Percentiles rank a stretch among this genome's conserved stretches.
These are phyloP conservation scores for Sicyos edulis DNA, from an alignment of 306 rosid genomes.

Conservation along the genomic window DNA sequence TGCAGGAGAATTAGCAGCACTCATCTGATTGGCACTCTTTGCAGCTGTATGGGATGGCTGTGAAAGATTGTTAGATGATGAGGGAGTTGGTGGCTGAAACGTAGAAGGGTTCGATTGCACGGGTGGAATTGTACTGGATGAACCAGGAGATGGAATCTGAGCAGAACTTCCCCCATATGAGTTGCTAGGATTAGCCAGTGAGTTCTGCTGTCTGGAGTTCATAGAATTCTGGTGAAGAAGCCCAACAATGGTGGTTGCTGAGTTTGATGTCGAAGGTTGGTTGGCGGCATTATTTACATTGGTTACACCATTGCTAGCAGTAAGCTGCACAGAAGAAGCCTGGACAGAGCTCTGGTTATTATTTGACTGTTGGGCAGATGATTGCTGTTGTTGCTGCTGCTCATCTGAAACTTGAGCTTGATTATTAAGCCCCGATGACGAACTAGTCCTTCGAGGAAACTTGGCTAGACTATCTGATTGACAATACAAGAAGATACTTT, in stretches of 20 bases:
- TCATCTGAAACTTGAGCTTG: slow-evolving; percentile 52
- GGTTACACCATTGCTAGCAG: slow-evolving; percentile 67
- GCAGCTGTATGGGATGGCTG: slow-evolving; percentile 58
- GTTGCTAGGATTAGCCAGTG: slow-evolving; percentile 71
- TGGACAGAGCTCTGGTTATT: slow-evolving; percentile 54
- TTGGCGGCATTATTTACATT: slow-evolving; percentile 57
- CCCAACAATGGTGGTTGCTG: slow-evolving; percentile 89
- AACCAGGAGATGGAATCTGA: slow-evolving; percentile 89
- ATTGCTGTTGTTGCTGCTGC: slow-evolving; percentile 51
- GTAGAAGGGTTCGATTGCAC: slow-evolving; percentile 65
- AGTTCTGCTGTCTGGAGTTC: slow-evolving; percentile 73
- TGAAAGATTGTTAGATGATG: slow-evolving; percentile 66
- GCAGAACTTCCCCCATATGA: slow-evolving; percentile 80
- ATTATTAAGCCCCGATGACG: slow-evolving; percentile 43
- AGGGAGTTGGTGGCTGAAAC: slow-evolving; percentile 76
- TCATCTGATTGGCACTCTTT: slow-evolving; percentile 52
- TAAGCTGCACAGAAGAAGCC: slow-evolving; percentile 53
- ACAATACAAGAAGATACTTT: slow-evolving; percentile 17
- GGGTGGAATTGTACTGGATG: slow-evolving; percentile 64
- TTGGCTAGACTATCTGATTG: slow-evolving; percentile 61
- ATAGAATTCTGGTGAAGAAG: slow-evolving; percentile 94
- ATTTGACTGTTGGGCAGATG: slow-evolving; percentile 49
- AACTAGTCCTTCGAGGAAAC: slow-evolving; percentile 55
- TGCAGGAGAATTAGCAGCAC: slow-evolving; percentile 60
- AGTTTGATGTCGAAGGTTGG: slow-evolving; percentile 62